Base-by-base conservation (phyloP, 768 basidiomycete genomes). In the Pleurotus cornucopiae region DNA sequence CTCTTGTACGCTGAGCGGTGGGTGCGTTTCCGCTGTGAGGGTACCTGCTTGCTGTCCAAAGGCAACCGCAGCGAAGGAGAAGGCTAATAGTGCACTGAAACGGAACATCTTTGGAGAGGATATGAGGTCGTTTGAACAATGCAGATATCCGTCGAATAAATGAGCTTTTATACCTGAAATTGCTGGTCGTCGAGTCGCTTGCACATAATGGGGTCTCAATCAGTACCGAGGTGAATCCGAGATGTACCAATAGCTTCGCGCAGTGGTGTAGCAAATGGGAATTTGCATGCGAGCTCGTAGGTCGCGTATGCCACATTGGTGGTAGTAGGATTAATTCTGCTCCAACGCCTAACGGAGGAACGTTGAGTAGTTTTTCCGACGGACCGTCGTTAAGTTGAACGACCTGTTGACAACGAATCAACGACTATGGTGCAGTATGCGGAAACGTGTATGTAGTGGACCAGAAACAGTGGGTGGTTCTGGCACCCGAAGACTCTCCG, bases 31-130 rank as follows among this genome's bases (percentile, higher is more conserved):
- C 16, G 75, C 64, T 3, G 63, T 68, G 9, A 64, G 52, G 2
- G 70, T 76, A 60, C 74, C 75, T 55, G 65, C 65, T 58, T 76
- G 73, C 62, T 76, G 75, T 55, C 59, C 74, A 25, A 23, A 64
- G 18, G 63, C 71, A 20, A 71, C 61, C 26, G 75, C 62, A 14
- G 59, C 71, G 20, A 65, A 62, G 49, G 71, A 46, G 53, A 56
- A 34, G 46, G 63, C 45, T 12, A 67, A 46, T 48, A 61, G 57
- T 26, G 58, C 48, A 48, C 57, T 51, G 11, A 63, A 21, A 38
- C 37, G 59, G 55, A 67, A 63, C 69, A 69, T 69, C 21, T 23
- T 41, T 23, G 25, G 26, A 21, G 13, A 43, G 49, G 34, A n/a
- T n/a, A 48, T 25, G 49, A 25, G 25, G 25, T 30, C 21, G 21